These are phyloP conservation scores for Curvularia verruculosa DNA, from an alignment of 2,329 filamentous ascomycete species.

Conservation along the genomic window DNA sequence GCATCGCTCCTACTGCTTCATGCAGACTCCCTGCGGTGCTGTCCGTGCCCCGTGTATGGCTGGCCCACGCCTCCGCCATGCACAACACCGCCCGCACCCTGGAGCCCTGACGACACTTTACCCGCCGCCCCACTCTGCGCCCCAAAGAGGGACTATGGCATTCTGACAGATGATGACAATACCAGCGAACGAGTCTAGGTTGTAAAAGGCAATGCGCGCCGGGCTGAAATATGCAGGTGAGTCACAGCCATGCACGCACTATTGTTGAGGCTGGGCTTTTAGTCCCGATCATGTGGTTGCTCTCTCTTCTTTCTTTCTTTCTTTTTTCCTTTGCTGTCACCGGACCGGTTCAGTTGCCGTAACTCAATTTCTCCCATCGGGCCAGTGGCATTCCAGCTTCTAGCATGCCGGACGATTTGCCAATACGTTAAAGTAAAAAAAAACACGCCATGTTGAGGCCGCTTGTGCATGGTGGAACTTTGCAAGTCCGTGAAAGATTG, in stretches of 20 bases:
- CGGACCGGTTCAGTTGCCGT: background rate
- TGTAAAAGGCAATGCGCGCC: background rate
- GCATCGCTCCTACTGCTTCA: background rate
- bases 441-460: conserved; percentile 5
- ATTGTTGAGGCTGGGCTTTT: conserved; percentile 1
- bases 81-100: background rate
- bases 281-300: conserved; percentile 1
- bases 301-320: no score
- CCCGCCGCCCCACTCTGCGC: background rate
- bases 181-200: background rate
- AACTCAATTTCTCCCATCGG: background rate
- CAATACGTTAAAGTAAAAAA: background rate
- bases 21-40: background rate
- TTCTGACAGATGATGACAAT: conserved; percentile 1
- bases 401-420: background rate
- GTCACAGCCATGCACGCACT: conserved; percentile 1
- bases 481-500: background rate
- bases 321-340: background rate
- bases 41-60: conserved; percentile 1
- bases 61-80: background rate
- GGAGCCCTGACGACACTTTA: background rate
- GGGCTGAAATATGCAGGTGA: background rate
- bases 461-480: background rate
- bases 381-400: background rate
- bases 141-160: background rate